A percentile compares a stretch with the other conserved stretches of the same genome.
Conservation (phyloP, 495 filamentous ascomycete genomes). For the Articulospora tetracladia region DNA sequence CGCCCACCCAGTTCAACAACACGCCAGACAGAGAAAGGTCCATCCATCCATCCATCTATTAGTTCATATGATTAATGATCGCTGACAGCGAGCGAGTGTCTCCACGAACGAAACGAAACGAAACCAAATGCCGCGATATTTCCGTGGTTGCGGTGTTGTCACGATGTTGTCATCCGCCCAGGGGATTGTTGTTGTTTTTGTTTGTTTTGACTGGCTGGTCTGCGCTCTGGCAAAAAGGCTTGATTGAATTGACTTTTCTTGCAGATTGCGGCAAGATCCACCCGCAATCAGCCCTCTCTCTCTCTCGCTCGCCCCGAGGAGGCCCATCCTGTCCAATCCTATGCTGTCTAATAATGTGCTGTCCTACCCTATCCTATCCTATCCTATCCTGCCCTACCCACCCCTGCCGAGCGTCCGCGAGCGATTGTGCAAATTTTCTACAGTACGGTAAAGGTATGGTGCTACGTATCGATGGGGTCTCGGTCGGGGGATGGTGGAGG, state of each 20-base stretch:
- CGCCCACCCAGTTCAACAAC: too few relatives aligned
- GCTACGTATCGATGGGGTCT: not conserved
- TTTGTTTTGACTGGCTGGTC: not conserved
- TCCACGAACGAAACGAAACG: too few relatives aligned
- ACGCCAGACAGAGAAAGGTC: too few relatives aligned
- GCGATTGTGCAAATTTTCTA: constrained; percentile 1
- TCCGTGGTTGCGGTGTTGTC: not conserved
- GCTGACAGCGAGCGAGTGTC: too few relatives aligned
- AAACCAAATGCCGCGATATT: too few relatives aligned
- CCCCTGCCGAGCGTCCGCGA: not conserved
- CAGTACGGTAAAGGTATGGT: too few relatives aligned
- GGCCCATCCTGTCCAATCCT: not conserved
- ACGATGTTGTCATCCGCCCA: not conserved
- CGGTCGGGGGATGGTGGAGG: too few relatives aligned
- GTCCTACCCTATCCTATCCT: not conserved
- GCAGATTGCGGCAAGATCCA: too few relatives aligned
- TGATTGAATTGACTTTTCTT: not conserved
- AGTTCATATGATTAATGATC: too few relatives aligned
- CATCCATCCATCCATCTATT: too few relatives aligned
- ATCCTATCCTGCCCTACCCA: not conserved
- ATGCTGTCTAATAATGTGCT: not conserved
- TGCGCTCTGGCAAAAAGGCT: not conserved
- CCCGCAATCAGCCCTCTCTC: too few relatives aligned
- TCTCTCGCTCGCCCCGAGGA: not conserved
- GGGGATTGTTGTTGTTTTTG: not conserved